phyloP scores from a whole-genome alignment of 2,329 filamentous ascomycete genomes.

The Fusarium foetens region DNA sequence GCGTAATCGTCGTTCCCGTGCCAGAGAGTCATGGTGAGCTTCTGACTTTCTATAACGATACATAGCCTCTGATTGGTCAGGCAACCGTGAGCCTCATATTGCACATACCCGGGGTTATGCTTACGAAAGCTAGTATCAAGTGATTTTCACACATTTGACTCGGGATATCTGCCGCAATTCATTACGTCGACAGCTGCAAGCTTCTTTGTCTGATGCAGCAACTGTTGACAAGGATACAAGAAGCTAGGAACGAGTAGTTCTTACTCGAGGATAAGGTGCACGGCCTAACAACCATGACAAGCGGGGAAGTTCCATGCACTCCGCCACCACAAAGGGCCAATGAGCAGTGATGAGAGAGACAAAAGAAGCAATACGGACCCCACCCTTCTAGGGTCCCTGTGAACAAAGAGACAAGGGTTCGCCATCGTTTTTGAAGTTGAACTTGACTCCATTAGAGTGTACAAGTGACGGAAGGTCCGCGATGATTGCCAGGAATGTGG shows the following conservation, averaged over 20 bases:
- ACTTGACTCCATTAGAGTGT: background rate
- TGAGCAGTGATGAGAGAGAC: conserved; percentile 25
- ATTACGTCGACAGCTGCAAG: conserved; percentile 26
- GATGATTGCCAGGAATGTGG: background rate
- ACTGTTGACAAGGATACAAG: conserved; percentile 4
- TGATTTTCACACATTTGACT: background rate
- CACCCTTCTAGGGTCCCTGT: conserved; percentile 26
- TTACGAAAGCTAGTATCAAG: background rate
- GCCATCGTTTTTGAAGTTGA: background rate
- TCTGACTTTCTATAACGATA: background rate
- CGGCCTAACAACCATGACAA: conserved; percentile 10
- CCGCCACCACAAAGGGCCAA: conserved; percentile 32
- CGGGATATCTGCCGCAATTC: background rate
- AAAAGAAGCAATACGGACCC: conserved; percentile 46
- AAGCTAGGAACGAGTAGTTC: background rate
- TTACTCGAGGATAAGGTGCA: conserved; percentile 9
- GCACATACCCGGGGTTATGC: background rate
- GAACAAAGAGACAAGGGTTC: conserved; percentile 22
- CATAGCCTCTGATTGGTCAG: background rate
- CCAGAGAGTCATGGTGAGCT: background rate
- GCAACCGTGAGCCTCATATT: background rate
- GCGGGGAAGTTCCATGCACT: conserved; percentile 28
- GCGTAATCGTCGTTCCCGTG: background rate
- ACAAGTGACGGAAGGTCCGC: background rate
- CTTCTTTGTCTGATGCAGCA: background rate